Percentiles rank a stretch among this genome's conserved stretches.
These are phyloP conservation scores for Jaminaea rosea DNA, from an alignment of 1,284 basidiomycete species.

Conservation along the genomic window DNA sequence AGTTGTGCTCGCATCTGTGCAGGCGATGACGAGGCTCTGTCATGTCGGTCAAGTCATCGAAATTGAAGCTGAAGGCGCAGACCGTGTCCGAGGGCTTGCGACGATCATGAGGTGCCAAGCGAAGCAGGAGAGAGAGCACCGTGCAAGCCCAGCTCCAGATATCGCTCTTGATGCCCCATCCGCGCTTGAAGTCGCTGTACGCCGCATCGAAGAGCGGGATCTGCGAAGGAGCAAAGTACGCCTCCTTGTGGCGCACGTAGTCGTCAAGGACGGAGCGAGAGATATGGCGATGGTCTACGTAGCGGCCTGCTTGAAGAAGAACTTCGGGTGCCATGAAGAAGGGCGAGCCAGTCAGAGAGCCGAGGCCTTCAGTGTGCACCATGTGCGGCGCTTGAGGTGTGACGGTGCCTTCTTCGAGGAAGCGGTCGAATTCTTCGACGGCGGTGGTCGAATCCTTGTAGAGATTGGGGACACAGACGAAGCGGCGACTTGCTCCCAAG, in stretches of 20 bases:
- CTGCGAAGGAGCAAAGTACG: too few relatives aligned
- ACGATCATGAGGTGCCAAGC: constrained; percentile 13
- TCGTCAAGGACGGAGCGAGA: constrained; percentile 26
- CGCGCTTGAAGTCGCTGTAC: constrained; percentile 22
- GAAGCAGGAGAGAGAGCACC: constrained; percentile 20
- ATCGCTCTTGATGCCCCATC: constrained; percentile 34
- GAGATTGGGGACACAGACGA: constrained; percentile 22
- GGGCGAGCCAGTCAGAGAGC: constrained; percentile 34
- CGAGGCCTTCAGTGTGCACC: constrained; percentile 23
- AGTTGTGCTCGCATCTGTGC: constrained; percentile 14
- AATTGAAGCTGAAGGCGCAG: constrained; percentile 35
- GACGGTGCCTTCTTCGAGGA: constrained; percentile 2
- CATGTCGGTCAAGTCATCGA: constrained; percentile 24
- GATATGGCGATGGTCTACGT: constrained; percentile 15
- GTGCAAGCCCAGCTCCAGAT: constrained; percentile 40
- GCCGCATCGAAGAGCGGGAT: constrained; percentile 17
- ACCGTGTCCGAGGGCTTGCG: constrained; percentile 22
- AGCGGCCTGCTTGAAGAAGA: constrained; percentile 31
- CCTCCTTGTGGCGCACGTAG: constrained; percentile 24
- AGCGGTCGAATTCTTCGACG: constrained; percentile 26
- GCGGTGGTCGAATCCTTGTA: constrained; percentile 22
- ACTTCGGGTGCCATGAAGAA: constrained; percentile 30
- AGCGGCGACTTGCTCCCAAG: constrained; percentile 29
- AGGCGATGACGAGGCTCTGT: constrained; percentile 21
- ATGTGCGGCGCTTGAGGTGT: neutral